Evolutionary conservation across 495 filamentous ascomycete species (phyloP).

Genomic region (Penicillium arizonense): DNA sequence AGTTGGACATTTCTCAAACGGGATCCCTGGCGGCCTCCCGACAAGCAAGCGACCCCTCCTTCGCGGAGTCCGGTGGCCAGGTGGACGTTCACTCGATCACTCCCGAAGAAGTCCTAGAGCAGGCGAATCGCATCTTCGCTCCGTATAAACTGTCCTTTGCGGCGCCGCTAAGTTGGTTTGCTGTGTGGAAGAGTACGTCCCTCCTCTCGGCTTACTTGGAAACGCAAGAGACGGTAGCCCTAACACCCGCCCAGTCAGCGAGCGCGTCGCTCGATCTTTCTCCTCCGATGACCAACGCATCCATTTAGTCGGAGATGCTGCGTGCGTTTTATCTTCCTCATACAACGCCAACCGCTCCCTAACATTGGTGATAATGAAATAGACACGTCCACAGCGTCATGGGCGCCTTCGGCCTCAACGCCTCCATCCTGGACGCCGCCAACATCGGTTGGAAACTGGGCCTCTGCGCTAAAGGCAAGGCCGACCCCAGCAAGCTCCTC

Average conservation of each 20-base stretch:
- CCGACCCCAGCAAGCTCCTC: constrained; percentile 8
- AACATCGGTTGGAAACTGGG: constrained; percentile 42
- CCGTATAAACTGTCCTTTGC: constrained; percentile 35
- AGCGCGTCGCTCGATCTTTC: constrained; percentile 35
- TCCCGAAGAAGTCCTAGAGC: constrained; percentile 33
- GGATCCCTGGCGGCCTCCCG: not conserved
- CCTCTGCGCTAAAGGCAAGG: constrained; percentile 2
- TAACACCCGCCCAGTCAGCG: constrained; percentile 12
- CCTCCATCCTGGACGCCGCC: constrained; percentile 35
- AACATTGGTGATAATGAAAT: too few species aligned
- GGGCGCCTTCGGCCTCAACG: constrained; percentile 41
- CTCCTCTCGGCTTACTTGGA: constrained; percentile 2
- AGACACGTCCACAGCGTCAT: constrained; percentile 33
- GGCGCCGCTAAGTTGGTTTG: constrained; percentile 34
- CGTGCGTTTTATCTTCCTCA: constrained; percentile 10
- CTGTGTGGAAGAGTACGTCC: constrained; percentile 36
- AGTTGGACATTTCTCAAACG: not conserved
- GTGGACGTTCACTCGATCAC: constrained; percentile 21
- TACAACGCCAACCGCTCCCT: too few species aligned
- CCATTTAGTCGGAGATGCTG: constrained; percentile 38
- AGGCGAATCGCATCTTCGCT: constrained; percentile 35
- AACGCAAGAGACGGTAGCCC: too few species aligned
- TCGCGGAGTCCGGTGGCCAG: not conserved
- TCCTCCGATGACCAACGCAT: constrained; percentile 26
- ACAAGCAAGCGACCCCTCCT: not conserved